A percentile compares a stretch with the other conserved stretches of the same genome.
Evolutionary conservation across 805 yeast species (phyloP).

Genomic region (Candida ficus): DNA sequence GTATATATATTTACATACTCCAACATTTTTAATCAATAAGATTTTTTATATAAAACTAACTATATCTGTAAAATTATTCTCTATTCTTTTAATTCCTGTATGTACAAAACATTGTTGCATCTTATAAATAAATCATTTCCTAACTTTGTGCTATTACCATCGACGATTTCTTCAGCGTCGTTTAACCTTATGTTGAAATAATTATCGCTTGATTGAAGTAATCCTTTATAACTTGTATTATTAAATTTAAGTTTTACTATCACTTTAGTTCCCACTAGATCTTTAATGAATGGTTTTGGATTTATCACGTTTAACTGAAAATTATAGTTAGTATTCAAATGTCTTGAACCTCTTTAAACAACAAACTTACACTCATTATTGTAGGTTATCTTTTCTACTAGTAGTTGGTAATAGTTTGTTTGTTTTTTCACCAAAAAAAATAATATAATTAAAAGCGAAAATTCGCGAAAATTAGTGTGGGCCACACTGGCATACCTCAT

Average conservation of each 20-base stretch:
- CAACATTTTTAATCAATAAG: constrained; percentile 1
- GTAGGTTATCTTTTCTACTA: background rate
- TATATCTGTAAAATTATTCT: background rate
- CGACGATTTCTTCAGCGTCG: constrained; percentile 49
- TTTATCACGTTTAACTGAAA: constrained; percentile 52
- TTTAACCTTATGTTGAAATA: constrained; percentile 86
- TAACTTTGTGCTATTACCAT: constrained; percentile 42
- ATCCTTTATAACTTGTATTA: constrained; percentile 81
- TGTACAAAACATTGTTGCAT: constrained; percentile 79
- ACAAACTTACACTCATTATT: background rate
- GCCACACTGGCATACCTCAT: no score
- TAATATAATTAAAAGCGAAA: no score
- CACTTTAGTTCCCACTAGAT: constrained; percentile 65
- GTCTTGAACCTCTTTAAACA: no score
- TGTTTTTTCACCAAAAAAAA: background rate
- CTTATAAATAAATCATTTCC: constrained; percentile 81
- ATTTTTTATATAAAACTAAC: background rate
- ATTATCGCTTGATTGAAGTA: constrained; percentile 73
- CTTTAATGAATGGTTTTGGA: constrained; percentile 86
- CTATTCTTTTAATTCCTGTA: constrained; percentile 18
- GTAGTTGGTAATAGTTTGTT: no score
- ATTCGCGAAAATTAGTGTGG: no score
- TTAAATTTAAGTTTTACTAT: constrained; percentile 87
- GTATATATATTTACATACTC: constrained; percentile 6
- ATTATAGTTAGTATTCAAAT: constrained; percentile 3